Conservation (phyloP, 2,329 filamentous ascomycete genomes). For the Aspergillus nomiae region DNA sequence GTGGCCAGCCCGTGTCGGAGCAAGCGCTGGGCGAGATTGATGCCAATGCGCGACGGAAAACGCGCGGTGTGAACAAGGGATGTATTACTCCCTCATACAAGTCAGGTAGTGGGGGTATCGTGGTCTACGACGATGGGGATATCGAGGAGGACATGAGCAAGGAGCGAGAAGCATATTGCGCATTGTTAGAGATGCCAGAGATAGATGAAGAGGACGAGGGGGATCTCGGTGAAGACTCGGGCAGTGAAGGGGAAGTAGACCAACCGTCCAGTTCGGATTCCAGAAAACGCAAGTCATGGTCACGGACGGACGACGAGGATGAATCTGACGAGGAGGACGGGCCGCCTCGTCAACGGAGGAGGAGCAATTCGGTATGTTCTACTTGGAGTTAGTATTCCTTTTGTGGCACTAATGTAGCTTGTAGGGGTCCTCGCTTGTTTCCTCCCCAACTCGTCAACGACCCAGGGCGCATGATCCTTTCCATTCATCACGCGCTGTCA, state of each 20-base stretch:
- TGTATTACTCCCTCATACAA: conserved; percentile 71
- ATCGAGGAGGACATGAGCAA: conserved; percentile 76
- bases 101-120: conserved; percentile 79
- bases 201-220: conserved; percentile 74
- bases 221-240: conserved; percentile 58
- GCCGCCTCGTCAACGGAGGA: conserved; percentile 74
- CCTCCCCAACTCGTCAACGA: conserved; percentile 45
- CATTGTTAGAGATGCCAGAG: conserved; percentile 88
- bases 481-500: conserved; percentile 49
- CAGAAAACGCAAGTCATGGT: conserved; percentile 79
- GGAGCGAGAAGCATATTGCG: conserved; percentile 81
- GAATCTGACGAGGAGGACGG: conserved; percentile 70
- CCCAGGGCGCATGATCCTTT: conserved; percentile 44
- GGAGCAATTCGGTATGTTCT: conserved; percentile 77
- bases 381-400: background rate
- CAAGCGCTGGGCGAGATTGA: conserved; percentile 52
- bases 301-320: conserved; percentile 69
- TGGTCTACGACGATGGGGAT: conserved; percentile 95
- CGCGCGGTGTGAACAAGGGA: conserved; percentile 70
- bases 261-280: conserved; percentile 35
- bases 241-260: conserved; percentile 61
- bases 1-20: conserved; percentile 62
- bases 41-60: conserved; percentile 49
- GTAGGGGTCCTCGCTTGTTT: conserved; percentile 44
- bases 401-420: conserved; percentile 16